These are phyloP conservation scores for Solanum chacoense DNA, from an alignment of 305 asterid species.

Conservation along the genomic window DNA sequence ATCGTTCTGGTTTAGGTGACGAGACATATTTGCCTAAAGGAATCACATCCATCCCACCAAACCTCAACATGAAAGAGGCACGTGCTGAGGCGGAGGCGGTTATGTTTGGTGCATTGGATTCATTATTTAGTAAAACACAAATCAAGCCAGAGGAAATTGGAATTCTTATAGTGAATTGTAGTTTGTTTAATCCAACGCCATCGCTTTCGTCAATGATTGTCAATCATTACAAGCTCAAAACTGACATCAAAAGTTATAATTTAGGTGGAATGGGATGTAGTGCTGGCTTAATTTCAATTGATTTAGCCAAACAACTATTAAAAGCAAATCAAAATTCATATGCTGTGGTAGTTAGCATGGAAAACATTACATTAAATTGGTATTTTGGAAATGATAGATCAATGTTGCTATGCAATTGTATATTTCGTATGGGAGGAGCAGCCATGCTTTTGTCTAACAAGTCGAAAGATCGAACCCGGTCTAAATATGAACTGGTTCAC, in stretches of 20 bases:
- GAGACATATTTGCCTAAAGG: constrained; percentile 49
- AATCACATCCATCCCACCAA: constrained; percentile 41
- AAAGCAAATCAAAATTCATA: constrained; percentile 42
- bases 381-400: constrained; percentile 66
- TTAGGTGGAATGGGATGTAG: constrained; percentile 83
- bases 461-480: constrained; percentile 24
- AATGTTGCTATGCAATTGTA: constrained; percentile 62
- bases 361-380: constrained; percentile 66
- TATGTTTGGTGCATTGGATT: constrained; percentile 59
- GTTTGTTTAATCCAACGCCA: constrained; percentile 67
- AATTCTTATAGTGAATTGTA: constrained; percentile 61
- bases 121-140: constrained; percentile 31
- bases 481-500: constrained; percentile 59
- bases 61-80: constrained; percentile 45
- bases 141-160: constrained; percentile 40
- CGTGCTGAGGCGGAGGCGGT: constrained; percentile 54
- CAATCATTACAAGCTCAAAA: constrained; percentile 55
- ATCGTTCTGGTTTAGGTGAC: constrained; percentile 58
- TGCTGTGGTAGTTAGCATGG: constrained; percentile 58
- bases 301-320: constrained; percentile 49
- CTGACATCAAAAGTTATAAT: constrained; percentile 45
- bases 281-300: constrained; percentile 59
- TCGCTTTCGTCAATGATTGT: constrained; percentile 69
- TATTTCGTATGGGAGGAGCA: constrained; percentile 69
- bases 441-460: constrained; percentile 54